Base-by-base conservation (phyloP, 106 monocot genomes). In the Allium fistulosum region DNA sequence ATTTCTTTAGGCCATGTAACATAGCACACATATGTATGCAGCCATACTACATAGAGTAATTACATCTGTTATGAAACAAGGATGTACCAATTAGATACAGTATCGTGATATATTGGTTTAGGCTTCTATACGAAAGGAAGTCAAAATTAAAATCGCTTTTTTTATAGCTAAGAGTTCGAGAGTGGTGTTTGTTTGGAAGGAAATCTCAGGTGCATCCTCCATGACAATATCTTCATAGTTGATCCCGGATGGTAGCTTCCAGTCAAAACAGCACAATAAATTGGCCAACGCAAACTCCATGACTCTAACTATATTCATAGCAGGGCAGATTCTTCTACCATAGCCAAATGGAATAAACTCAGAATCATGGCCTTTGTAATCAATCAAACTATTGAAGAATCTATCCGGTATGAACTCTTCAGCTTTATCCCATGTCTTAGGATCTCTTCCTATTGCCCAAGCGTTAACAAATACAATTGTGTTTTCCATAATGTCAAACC, bases 371-470 rank as follows among this genome's bases (percentile, higher is more conserved):
- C 68, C 68, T 57, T 26, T 69, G 28, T 58, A 70, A 58, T 59
- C 69, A 9, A 46, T 17, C 4, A 17, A 46, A 48, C 14, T 58
- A n/a, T 58, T 22, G 0, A 70, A 10, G n/a, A 70, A 70, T 17
- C 69, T 70, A n/a, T 70, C 58, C 9, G 69, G 69, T 58, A 56
- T 49, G 28, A 71, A 71, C 10, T 70, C 58, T 7, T 57, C 58
- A 17, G 69, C 17, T 10, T 13, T 70, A 8, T 70, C 69, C 69
- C 69, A 70, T 10, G 56, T n/a, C 15, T 49, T 22, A 4, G 47
- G 45, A 58, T 58, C 56, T 17, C 69, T 70, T 48, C 17, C 69
- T 12, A 70, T 70, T 17, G 58, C 69, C 69, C 69, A 70, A 7
- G 45, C 45, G 48, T 70, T 70, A 13, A 59, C 53, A 2, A 17